Evolutionary conservation across 352 stramenopile species (phyloP).

Genomic region (Phytophthora ohioensis): DNA sequence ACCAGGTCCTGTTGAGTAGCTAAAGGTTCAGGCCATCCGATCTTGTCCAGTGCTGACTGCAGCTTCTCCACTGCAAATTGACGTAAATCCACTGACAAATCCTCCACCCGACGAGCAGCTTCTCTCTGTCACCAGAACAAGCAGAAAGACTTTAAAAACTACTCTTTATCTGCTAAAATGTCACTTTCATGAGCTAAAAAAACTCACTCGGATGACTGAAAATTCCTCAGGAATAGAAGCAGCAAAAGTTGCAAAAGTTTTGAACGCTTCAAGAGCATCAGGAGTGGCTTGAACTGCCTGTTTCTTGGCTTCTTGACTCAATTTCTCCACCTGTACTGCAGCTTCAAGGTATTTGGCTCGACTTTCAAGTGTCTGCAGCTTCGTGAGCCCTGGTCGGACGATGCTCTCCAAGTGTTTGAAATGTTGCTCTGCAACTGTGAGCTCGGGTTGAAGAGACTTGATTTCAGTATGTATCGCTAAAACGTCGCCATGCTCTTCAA

Average conservation of each 20-base stretch:
- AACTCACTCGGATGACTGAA: conserved; percentile 54
- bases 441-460: conserved; percentile 25
- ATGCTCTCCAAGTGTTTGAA: conserved; percentile 57
- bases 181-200: background rate
- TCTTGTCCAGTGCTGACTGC: conserved; percentile 45
- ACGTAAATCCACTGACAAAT: conserved; percentile 60
- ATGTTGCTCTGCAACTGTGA: conserved; percentile 49
- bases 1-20: conserved; percentile 40
- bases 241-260: conserved; percentile 46
- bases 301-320: conserved; percentile 51
- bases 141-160: conserved; percentile 6
- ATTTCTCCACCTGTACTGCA: conserved; percentile 63
- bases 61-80: conserved; percentile 65
- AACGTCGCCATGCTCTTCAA: conserved; percentile 32
- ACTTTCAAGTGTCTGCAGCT: conserved; percentile 47
- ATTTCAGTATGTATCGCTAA: conserved; percentile 24
- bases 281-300: conserved; percentile 51
- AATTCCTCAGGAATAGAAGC: conserved; percentile 53
- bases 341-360: conserved; percentile 56
- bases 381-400: conserved; percentile 40
- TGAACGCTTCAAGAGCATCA: conserved; percentile 57
- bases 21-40: conserved; percentile 60
- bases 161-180: too few species aligned
- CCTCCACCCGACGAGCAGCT: conserved; percentile 50
- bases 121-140: conserved; percentile 41